Evolutionary conservation across 305 asterid genomes (phyloP), one percentile per base, ranked within the genome.

Genomic region (Withania somnifera): DNA sequence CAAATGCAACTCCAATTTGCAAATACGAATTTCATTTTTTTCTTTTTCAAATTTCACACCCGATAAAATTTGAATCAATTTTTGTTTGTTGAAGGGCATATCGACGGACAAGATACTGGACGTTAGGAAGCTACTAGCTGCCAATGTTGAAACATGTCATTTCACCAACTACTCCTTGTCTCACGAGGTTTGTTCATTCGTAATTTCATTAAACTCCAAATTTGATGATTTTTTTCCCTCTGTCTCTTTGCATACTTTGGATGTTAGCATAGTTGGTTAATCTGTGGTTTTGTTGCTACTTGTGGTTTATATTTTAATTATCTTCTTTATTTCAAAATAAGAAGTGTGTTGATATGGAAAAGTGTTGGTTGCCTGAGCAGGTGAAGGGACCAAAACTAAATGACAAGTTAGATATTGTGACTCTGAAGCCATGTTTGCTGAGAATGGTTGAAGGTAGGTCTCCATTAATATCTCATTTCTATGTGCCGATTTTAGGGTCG

Each of bases 371-470:
- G 45, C 24, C 30, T 50, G 75, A 80, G 83, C 94, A 96, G 99
- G 99, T 89, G 22, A 92, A 87, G 79, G 99, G 99, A 53, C 92
- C 82, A 68, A 91, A 88, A 51, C 82, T 96, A 90, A 90, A 78
- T 87, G 97, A 96, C 84, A 94, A 89, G 87, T 54, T 90, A 76
- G 99, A 94, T 84, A 92, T 93, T 61, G 93, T 88, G 80, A 85
- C 87, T 51, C 91, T 96, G 73, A 96, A 92, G 89, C 99, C 99
- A 52, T 93, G 98, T 84, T 78, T 89, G 88, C 90, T 96, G 83
- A 93, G 83, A 85, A 93, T 96, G 90, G 97, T 92, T 87, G 98
- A 93, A 92, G 99, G 99, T 96, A 87, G 95, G 97, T 91, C 38
- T 60, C 61, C 9, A 17, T 32, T 34, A 17, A 34, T 3, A 66